Evolutionary conservation across 225 moss, liverwort and hornwort genomes (phyloP).

Genomic region (Marchantia paleacea): DNA sequence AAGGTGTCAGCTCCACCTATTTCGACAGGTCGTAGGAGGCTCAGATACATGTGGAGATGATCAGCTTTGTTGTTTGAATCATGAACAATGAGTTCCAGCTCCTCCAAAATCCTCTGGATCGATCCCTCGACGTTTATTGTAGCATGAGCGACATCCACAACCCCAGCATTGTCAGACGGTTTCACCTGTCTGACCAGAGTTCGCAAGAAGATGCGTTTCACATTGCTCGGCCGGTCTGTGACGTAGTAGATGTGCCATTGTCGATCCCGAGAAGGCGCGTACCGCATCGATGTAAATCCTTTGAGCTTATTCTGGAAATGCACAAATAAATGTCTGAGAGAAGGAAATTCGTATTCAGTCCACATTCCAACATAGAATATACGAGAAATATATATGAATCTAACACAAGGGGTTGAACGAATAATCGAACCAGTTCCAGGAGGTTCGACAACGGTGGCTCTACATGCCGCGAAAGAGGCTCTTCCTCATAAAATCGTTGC

Average conservation of each 20-base stretch:
- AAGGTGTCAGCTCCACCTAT: conserved; percentile 46
- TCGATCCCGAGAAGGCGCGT: conserved; percentile 86
- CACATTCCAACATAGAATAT: background rate
- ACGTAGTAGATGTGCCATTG: conserved; percentile 92
- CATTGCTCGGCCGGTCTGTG: conserved; percentile 58
- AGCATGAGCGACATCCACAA: conserved; percentile 27
- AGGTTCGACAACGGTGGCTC: conserved; percentile 89
- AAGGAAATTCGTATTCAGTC: background rate
- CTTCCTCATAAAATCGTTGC: conserved; percentile 70
- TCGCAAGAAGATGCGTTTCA: conserved; percentile 70
- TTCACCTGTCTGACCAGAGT: conserved; percentile 74
- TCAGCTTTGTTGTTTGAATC: conserved; percentile 68
- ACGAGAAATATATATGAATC: background rate
- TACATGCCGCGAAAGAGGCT: conserved; percentile 90
- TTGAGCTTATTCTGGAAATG: conserved; percentile 75
- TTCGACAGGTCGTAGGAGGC: conserved; percentile 72
- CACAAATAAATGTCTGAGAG: background rate
- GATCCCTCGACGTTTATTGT: conserved; percentile 53
- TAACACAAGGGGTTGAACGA: background rate
- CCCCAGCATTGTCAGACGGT: conserved; percentile 26
- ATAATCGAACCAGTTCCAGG: conserved; percentile 71
- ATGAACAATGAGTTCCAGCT: conserved; percentile 81
- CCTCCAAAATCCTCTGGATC: conserved; percentile 80
- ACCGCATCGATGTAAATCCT: conserved; percentile 64
- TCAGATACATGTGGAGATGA: conserved; percentile 83